Conservation (phyloP, 2,329 filamentous ascomycete genomes). For the Phialophora macrospora region DNA sequence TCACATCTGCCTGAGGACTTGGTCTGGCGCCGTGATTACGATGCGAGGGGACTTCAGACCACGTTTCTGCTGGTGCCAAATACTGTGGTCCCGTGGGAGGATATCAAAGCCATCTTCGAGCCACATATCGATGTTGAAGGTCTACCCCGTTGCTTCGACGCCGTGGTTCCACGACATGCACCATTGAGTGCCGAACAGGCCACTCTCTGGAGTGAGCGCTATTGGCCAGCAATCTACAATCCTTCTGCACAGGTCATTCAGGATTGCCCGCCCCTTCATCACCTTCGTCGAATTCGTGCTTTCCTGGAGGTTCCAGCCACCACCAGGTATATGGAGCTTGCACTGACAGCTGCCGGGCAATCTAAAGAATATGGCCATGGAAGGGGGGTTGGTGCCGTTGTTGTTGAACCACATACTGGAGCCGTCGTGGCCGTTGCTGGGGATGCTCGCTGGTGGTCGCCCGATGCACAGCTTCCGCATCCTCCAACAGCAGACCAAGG, state of each 20-base stretch:
- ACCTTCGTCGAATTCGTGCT: slow-evolving; percentile 44
- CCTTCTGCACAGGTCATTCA: slow-evolving; percentile 51
- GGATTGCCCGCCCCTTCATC: slow-evolving; percentile 49
- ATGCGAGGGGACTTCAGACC: slow-evolving; percentile 40
- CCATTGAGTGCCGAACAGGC: slow-evolving; percentile 49
- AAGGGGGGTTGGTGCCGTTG: slow-evolving; percentile 50
- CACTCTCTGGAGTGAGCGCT: slow-evolving; percentile 47
- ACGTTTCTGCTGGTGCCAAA: slow-evolving; percentile 51
- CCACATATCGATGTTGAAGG: slow-evolving; percentile 47
- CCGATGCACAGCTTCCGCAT: slow-evolving; percentile 18
- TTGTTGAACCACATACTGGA: slow-evolving; percentile 51
- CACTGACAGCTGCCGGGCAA: slow-evolving; percentile 47
- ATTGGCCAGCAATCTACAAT: slow-evolving; percentile 54
- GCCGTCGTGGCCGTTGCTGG: slow-evolving; percentile 52
- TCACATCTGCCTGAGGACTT: slow-evolving; percentile 38
- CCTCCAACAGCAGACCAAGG: slow-evolving; percentile 26
- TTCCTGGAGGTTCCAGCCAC: slow-evolving; percentile 45
- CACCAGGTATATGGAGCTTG: slow-evolving; percentile 47
- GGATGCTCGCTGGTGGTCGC: slow-evolving; percentile 47
- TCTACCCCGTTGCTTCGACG: slow-evolving; percentile 40
- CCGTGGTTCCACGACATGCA: slow-evolving; percentile 49
- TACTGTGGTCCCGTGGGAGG: slow-evolving; percentile 44
- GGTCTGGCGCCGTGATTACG: slow-evolving; percentile 39
- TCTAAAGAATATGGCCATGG: slow-evolving; percentile 46
- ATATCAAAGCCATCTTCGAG: slow-evolving; percentile 42